A percentile compares a stretch with the other conserved stretches of the same genome.
Conservation (phyloP, 352 stramenopile species). For the Pythium pyrilobum region DNA sequence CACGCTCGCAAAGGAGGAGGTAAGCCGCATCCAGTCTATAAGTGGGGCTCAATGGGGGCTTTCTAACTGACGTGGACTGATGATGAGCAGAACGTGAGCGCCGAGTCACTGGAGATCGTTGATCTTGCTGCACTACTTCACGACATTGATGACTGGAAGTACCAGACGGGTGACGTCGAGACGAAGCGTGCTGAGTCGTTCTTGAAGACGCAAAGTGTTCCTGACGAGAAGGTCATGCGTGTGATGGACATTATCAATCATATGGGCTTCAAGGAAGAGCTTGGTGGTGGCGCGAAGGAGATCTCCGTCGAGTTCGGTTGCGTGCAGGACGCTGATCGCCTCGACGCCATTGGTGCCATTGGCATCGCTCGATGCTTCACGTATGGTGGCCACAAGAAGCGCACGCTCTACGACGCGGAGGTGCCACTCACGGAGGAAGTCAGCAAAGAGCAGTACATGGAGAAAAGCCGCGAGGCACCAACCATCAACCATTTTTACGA, state of each 20-base stretch:
- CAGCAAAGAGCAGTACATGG: slow-evolving; percentile 81
- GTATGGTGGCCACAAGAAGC: slow-evolving; percentile 82
- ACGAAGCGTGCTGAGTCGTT: slow-evolving; percentile 62
- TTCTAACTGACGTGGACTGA: not conserved
- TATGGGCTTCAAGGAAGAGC: slow-evolving; percentile 85
- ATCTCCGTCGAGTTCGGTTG: slow-evolving; percentile 74
- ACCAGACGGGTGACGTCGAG: slow-evolving; percentile 44
- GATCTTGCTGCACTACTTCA: slow-evolving; percentile 83
- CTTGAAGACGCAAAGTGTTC: slow-evolving; percentile 43
- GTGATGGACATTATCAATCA: slow-evolving; percentile 80
- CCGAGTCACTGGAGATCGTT: slow-evolving; percentile 65
- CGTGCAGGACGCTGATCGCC: slow-evolving; percentile 86
- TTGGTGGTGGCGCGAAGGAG: slow-evolving; percentile 25
- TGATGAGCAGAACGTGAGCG: slow-evolving; percentile 52
- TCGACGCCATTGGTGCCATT: slow-evolving; percentile 89
- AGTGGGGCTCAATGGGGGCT: not conserved
- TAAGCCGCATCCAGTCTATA: slow-evolving; percentile 1
- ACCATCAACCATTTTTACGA: slow-evolving; percentile 91
- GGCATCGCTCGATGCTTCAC: slow-evolving; percentile 90
- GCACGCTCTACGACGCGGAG: slow-evolving; percentile 70
- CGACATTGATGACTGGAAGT: slow-evolving; percentile 91
- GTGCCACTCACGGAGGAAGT: slow-evolving; percentile 46
- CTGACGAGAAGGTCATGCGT: slow-evolving; percentile 41
- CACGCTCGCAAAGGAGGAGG: slow-evolving; percentile 71
- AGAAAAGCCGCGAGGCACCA: slow-evolving; percentile 49